Evolutionary conservation across 495 filamentous ascomycete species (phyloP).

Genomic region (Penicillium chermesinum): DNA sequence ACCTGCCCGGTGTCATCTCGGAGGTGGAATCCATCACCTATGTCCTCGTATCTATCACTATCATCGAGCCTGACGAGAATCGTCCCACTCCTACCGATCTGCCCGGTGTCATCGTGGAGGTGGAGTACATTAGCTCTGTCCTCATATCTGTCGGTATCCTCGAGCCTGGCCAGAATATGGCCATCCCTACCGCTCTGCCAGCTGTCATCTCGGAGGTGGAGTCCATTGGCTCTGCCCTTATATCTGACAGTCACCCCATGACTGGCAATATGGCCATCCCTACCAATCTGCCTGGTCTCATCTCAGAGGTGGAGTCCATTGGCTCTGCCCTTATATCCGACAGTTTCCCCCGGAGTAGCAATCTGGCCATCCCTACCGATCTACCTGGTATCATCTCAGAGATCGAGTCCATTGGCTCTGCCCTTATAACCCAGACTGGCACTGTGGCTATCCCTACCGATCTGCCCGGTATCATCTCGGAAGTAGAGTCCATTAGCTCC

Average conservation of each 20-base stretch:
- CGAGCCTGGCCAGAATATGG: too few relatives aligned
- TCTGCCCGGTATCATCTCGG: background rate
- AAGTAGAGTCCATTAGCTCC: constrained; percentile 4
- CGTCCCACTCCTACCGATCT: background rate
- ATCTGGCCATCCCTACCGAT: constrained; percentile 9
- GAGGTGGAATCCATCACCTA: too few relatives aligned
- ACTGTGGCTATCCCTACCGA: constrained; percentile 3
- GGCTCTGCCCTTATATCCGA: too few relatives aligned
- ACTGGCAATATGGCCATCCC: constrained; percentile 4
- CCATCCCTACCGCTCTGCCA: constrained; percentile 5
- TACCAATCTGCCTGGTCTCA: background rate
- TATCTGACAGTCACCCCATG: background rate
- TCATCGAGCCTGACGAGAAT: too few relatives aligned
- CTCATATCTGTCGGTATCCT: too few relatives aligned
- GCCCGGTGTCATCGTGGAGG: background rate
- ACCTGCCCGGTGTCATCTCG: constrained; percentile 1
- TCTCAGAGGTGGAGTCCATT: too few relatives aligned
- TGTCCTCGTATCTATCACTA: too few relatives aligned
- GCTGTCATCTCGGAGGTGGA: constrained; percentile 2
- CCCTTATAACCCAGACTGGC: background rate
- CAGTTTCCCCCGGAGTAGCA: too few relatives aligned
- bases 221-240: background rate
- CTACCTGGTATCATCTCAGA: constrained; percentile 1
- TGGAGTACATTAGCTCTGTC: too few relatives aligned
- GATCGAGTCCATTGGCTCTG: constrained; percentile 1